phyloP scores from a whole-genome alignment of 495 filamentous ascomycete genomes.

The Talaromyces nanjingensis region DNA sequence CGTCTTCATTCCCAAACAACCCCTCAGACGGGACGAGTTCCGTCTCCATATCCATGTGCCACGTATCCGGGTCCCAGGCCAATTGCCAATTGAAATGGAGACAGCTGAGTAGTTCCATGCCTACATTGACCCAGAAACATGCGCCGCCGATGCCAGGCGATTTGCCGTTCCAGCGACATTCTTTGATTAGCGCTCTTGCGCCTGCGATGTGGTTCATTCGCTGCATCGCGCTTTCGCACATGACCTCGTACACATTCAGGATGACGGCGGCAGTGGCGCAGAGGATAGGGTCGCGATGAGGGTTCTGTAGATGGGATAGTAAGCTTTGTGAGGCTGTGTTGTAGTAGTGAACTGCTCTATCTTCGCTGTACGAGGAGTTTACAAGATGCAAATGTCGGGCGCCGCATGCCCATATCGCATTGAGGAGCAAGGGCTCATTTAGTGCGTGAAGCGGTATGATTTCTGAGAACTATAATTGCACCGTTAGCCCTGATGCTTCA shows the following conservation, averaged over 20 bases:
- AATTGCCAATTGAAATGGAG: conserved; percentile 82
- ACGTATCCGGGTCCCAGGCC: conserved; percentile 87
- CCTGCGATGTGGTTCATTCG: conserved; percentile 84
- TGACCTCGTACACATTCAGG: conserved; percentile 86
- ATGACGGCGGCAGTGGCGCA: conserved; percentile 88
- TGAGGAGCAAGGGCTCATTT: conserved; percentile 81
- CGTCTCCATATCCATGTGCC: conserved; percentile 84
- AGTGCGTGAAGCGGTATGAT: conserved; percentile 75
- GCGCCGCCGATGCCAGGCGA: conserved; percentile 75
- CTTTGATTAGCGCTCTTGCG: conserved; percentile 79
- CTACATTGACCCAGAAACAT: conserved; percentile 92
- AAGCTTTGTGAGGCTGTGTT: conserved; percentile 71
- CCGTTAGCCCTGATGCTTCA: background rate
- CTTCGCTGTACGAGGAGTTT: conserved; percentile 63
- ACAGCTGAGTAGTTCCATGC: conserved; percentile 83
- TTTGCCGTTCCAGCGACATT: conserved; percentile 83
- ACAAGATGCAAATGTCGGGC: conserved; percentile 70
- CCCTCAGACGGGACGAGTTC: conserved; percentile 31
- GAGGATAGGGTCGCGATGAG: conserved; percentile 72
- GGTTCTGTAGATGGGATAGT: conserved; percentile 66
- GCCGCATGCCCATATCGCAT: conserved; percentile 85
- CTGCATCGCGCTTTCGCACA: conserved; percentile 69
- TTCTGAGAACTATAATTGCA: conserved; percentile 57
- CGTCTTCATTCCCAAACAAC: conserved; percentile 56
- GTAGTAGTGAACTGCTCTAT: conserved; percentile 77